These are phyloP conservation scores for Solanum tacnaense DNA, from an alignment of 257 asterid genomes.

Conservation along the genomic window DNA sequence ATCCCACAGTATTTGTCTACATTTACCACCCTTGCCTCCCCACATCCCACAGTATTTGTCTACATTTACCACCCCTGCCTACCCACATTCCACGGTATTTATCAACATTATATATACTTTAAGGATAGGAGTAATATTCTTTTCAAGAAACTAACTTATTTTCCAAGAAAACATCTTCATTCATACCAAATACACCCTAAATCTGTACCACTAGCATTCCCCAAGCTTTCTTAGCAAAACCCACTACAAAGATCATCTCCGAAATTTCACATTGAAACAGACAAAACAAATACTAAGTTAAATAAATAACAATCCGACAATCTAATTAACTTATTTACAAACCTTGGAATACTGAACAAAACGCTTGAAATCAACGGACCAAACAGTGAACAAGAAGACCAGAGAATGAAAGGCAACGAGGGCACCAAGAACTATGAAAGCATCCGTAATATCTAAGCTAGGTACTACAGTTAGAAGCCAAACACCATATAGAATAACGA, in stretches of 20 bases:
- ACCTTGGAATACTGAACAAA: conserved; percentile 78
- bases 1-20: background rate
- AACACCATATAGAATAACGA: conserved; percentile 49
- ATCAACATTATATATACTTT: too few species aligned
- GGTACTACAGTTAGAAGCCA: conserved; percentile 75
- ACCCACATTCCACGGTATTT: too few species aligned
- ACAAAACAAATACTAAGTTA: background rate
- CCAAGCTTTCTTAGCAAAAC: background rate
- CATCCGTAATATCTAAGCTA: conserved; percentile 74
- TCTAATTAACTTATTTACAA: background rate
- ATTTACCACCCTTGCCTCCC: too few species aligned
- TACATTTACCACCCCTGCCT: too few species aligned
- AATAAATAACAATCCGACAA: background rate
- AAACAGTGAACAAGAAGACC: conserved; percentile 80
- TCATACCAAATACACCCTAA: background rate
- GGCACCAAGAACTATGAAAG: conserved; percentile 62
- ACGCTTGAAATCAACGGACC: conserved; percentile 90
- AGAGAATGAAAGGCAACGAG: conserved; percentile 51
- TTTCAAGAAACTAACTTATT: background rate
- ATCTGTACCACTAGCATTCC: background rate
- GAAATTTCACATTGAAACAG: background rate
- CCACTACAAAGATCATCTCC: background rate
- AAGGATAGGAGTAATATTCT: background rate
- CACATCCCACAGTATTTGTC: too few species aligned
- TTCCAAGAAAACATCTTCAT: background rate